Evolutionary conservation across 139 green algal genomes (phyloP), one percentile per base, ranked within the genome.

Genomic region (Picochlorum sp.): DNA sequence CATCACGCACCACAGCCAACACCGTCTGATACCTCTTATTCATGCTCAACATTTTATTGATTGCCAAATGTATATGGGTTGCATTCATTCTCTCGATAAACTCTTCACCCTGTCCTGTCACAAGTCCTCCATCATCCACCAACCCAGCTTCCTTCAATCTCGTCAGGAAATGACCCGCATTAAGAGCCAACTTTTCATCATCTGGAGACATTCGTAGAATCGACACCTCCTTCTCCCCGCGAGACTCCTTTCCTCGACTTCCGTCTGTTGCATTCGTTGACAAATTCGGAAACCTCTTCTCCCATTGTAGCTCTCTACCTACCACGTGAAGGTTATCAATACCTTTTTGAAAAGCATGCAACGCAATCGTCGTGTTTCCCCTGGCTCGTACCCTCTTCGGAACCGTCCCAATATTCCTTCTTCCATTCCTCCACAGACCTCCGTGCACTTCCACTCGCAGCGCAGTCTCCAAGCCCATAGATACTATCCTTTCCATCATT

Each of bases 1-100:
- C 55, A 28, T 74, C 67, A 4, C 74, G 70, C 38, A 85, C 69
- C 2, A 89, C 55, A 20, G 56, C 60, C 14, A 85, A 54, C n/a
- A 90, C 62, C 5, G 65, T 73, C 20, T 56, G 34, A 45, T 63
- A 59, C 23, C 59, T 66, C 44, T 21, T 52, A 34, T 37, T 41
- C 30, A 61, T 55, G 9, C 21, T 61, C 18, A 76, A 57, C 62
- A 81, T 57, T 21, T 67, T 60, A 52, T 81, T 76, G 45, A 73
- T 60, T 67, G 63, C 45, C 11, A 77, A 37, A 20, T 77, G 62
- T 16, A 77, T 68, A 62, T 21, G 30, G 26, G 57, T 64, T 61
- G 34, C 61, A 32, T 66, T 57, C 61, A 75, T 49, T 28, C 45
- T 49, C 20, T 54, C 45, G 3, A 56, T 60, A 38, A 65, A 51